These are phyloP conservation scores for Mycena maculata DNA, from an alignment of 768 basidiomycete genomes.

Conservation along the genomic window DNA sequence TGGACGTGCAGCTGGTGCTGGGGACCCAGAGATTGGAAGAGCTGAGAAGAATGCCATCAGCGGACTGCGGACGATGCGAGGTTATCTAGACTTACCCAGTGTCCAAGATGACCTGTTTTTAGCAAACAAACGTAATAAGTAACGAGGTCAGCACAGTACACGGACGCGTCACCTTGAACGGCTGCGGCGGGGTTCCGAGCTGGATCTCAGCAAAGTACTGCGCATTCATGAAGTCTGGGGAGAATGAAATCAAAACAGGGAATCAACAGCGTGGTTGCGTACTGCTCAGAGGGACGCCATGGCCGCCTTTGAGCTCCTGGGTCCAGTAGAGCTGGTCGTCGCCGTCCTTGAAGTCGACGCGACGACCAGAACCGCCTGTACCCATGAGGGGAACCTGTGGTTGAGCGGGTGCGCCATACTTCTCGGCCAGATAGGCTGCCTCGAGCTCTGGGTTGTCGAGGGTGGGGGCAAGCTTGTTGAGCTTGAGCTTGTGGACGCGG, in stretches of 20 bases:
- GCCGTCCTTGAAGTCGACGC: conserved; percentile 50
- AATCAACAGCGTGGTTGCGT: conserved; percentile 42
- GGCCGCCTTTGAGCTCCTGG: conserved; percentile 83
- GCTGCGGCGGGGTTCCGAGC: conserved; percentile 87
- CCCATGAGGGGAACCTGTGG: conserved; percentile 75
- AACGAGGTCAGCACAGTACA: conserved; percentile 12
- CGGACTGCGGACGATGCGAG: conserved; percentile 3
- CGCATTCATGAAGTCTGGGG: conserved; percentile 94
- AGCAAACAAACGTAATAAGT: conserved; percentile 62
- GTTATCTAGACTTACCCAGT: conserved; percentile 68
- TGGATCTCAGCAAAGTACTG: conserved; percentile 94
- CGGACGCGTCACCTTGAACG: conserved; percentile 54
- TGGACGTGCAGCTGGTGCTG: conserved; percentile 81
- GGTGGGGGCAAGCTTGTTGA: conserved; percentile 83
- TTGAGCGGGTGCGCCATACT: conserved; percentile 75
- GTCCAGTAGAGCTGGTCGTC: conserved; percentile 82
- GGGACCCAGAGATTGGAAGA: conserved; percentile 97
- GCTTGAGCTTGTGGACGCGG: conserved; percentile 86
- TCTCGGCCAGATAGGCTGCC: conserved; percentile 90
- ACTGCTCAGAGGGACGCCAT: conserved; percentile 92
- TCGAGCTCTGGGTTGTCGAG: conserved; percentile 74
- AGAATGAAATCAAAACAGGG: conserved; percentile 17
- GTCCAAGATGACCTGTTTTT: conserved; percentile 96
- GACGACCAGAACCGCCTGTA: conserved; percentile 79
- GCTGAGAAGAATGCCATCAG: conserved; percentile 48